phyloP scores from a whole-genome alignment of 2,329 filamentous ascomycete genomes.

The Tolypocladium tropicale region DNA sequence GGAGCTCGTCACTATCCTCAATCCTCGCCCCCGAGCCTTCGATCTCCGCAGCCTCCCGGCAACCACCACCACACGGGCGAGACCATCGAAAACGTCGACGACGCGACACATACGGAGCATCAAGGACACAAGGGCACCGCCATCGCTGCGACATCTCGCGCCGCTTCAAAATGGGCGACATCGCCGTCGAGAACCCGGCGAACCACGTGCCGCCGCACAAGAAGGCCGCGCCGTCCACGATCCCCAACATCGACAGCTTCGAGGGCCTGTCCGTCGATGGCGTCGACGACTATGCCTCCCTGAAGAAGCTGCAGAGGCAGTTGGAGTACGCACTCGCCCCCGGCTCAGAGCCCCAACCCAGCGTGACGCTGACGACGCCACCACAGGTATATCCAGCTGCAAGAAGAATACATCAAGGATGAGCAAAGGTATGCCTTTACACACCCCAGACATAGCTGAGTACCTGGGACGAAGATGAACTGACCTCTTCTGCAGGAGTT shows the following conservation, averaged over 20 bases:
- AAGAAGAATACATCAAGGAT: conserved; percentile 99
- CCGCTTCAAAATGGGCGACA: conserved; percentile 63
- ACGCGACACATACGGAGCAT: background rate
- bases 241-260: conserved; percentile 82
- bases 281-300: conserved; percentile 84
- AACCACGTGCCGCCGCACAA: conserved; percentile 68
- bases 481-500: conserved; percentile 47
- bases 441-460: background rate
- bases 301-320: conserved; percentile 95
- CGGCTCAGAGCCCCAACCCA: no score
- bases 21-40: background rate
- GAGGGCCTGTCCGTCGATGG: conserved; percentile 74
- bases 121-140: background rate
- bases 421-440: conserved; percentile 64
- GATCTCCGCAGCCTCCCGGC: background rate
- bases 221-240: conserved; percentile 68
- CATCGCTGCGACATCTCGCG: background rate
- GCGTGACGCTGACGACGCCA: conserved; percentile 5
- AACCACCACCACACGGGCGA: background rate
- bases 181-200: conserved; percentile 71
- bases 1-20: background rate
- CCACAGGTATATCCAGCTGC: conserved; percentile 78
- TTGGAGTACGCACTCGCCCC: conserved; percentile 58
- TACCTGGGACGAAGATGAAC: background rate
- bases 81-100: background rate